Percentiles rank a stretch among this genome's conserved stretches.
Evolutionary conservation across 192 early-diverging fungal genomes (phyloP).

Genomic region (Obelidium mucronatum): DNA sequence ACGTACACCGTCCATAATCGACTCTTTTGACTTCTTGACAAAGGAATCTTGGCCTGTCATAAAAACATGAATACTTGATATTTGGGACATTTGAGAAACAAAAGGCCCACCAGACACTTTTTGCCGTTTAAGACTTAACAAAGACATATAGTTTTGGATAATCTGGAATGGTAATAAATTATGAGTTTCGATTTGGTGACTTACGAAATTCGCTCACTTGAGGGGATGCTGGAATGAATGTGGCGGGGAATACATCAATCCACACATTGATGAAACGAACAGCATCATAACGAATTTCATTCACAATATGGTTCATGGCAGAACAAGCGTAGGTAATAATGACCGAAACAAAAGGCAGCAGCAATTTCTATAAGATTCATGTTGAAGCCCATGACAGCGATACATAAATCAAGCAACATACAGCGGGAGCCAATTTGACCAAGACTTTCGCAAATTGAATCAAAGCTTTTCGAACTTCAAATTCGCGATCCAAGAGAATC

Average conservation of each 20-base stretch:
- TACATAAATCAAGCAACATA: not conserved
- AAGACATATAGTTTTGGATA: constrained; percentile 20
- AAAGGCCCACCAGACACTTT: constrained; percentile 15
- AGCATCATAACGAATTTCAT: constrained; percentile 26
- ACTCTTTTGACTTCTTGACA: constrained; percentile 25
- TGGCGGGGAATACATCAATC: constrained; percentile 13
- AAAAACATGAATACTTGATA: not conserved
- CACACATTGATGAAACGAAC: constrained; percentile 18
- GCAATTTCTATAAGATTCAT: not conserved
- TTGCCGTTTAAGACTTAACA: constrained; percentile 11
- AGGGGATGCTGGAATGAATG: not conserved
- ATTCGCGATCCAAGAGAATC: constrained; percentile 20
- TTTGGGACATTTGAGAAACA: not conserved
- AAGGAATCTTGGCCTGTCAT: constrained; percentile 11
- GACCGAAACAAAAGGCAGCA: constrained; percentile 13
- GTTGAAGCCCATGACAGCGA: not conserved
- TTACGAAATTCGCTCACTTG: not conserved
- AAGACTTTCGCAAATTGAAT: constrained; percentile 28
- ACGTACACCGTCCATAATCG: constrained; percentile 16
- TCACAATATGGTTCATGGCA: constrained; percentile 28
- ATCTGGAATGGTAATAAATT: not conserved
- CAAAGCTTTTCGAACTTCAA: constrained; percentile 9
- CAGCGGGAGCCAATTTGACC: not conserved
- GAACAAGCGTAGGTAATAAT: constrained; percentile 25
- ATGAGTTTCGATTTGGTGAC: too few species aligned